A percentile compares a stretch with the other conserved stretches of the same genome.
Evolutionary conservation across 495 filamentous ascomycete species (phyloP).

Genomic region (Elaphomyces granulatus): DNA sequence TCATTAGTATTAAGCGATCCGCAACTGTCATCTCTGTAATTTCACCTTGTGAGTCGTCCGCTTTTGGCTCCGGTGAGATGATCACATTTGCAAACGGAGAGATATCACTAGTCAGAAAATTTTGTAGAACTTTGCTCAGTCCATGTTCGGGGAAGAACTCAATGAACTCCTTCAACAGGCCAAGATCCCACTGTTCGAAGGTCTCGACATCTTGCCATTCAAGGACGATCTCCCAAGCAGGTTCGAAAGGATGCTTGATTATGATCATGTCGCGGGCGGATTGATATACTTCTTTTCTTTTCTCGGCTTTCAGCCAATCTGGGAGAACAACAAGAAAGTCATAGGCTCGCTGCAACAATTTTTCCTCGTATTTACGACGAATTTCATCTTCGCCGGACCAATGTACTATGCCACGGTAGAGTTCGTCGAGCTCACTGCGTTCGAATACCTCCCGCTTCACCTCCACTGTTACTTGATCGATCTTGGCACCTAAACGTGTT

Average conservation of each 20-base stretch:
- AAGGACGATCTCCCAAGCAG: conserved; percentile 80
- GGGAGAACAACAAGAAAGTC: conserved; percentile 58
- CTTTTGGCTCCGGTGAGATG: conserved; percentile 16
- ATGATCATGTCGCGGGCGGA: conserved; percentile 85
- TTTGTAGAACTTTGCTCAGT: conserved; percentile 62
- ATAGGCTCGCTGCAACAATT: conserved; percentile 65
- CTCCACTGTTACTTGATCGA: conserved; percentile 68
- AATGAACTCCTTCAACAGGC: conserved; percentile 63
- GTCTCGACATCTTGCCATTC: conserved; percentile 76
- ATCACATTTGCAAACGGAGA: conserved; percentile 52
- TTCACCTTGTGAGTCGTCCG: conserved; percentile 20
- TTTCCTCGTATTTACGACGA: conserved; percentile 77
- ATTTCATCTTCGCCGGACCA: conserved; percentile 81
- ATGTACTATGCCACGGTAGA: conserved; percentile 73
- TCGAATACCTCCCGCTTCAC: conserved; percentile 74
- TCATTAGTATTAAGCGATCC: conserved; percentile 67
- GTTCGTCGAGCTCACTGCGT: conserved; percentile 50
- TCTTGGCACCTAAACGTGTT: conserved; percentile 71
- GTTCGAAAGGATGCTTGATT: conserved; percentile 77
- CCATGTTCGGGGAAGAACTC: conserved; percentile 74
- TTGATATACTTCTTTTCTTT: conserved; percentile 54
- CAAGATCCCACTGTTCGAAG: conserved; percentile 56
- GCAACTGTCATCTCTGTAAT: conserved; percentile 44
- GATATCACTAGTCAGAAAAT: conserved; percentile 67
- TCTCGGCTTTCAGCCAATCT: conserved; percentile 45